Conservation (phyloP, 2,329 filamentous ascomycete genomes). For the Trematosphaeria pertusa region DNA sequence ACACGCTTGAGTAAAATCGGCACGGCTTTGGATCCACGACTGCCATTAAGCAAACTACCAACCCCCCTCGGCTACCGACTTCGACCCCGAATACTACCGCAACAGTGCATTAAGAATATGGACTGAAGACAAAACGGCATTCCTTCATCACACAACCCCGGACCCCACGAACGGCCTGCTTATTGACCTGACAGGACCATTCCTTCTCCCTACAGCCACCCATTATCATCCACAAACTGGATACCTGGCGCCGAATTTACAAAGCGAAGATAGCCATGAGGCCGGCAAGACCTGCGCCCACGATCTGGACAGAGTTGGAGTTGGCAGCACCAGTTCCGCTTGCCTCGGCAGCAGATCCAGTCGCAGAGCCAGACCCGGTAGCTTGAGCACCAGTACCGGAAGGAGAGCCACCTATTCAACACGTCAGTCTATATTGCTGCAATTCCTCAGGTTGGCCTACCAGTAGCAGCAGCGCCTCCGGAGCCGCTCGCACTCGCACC, state of each 20-base stretch:
- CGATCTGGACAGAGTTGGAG: conserved; percentile 36
- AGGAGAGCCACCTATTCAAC: conserved; percentile 17
- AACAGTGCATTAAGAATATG: conserved; percentile 5
- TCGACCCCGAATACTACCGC: background rate
- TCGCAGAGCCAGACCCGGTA: conserved; percentile 30
- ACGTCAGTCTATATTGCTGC: conserved; percentile 15
- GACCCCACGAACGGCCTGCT: conserved; percentile 13
- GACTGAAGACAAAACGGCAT: conserved; percentile 6
- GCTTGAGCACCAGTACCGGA: conserved; percentile 10
- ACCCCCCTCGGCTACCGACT: background rate
- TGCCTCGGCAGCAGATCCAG: conserved; percentile 28
- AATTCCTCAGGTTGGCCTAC: background rate
- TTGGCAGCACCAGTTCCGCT: conserved; percentile 37
- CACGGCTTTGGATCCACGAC: conserved; percentile 1
- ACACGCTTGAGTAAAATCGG: background rate
- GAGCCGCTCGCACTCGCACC: conserved; percentile 18
- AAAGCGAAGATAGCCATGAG: conserved; percentile 48
- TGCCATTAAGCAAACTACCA: conserved; percentile 9
- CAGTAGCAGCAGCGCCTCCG: conserved; percentile 4
- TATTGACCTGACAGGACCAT: conserved; percentile 2
- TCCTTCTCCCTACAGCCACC: conserved; percentile 1
- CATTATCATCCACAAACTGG: background rate
- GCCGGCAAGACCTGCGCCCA: conserved; percentile 45
- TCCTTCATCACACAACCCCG: conserved; percentile 13
- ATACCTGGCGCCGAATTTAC: conserved; percentile 26